These are phyloP conservation scores for Sphaceloma murrayae DNA, from an alignment of 2,329 filamentous ascomycete species.

Conservation along the genomic window DNA sequence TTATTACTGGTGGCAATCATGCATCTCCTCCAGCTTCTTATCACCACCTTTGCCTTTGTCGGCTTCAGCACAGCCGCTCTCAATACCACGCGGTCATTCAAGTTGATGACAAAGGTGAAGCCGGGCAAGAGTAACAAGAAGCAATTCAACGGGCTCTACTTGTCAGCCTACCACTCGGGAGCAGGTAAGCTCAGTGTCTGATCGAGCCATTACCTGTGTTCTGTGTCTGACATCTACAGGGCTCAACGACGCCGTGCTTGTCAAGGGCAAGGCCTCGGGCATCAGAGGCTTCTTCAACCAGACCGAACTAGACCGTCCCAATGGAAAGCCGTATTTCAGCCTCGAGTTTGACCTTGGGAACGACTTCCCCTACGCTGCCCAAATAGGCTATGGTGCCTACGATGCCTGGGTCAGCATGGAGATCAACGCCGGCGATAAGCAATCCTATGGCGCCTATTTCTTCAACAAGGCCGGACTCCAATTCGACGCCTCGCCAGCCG, in stretches of 20 bases:
- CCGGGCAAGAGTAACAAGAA: slow-evolving; percentile 20
- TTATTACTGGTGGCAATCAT: neutral
- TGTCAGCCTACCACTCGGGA: slow-evolving; percentile 21
- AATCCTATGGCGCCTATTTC: slow-evolving; percentile 21
- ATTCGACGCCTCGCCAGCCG: slow-evolving; percentile 21
- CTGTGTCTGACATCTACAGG: slow-evolving; percentile 19
- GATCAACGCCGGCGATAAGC: slow-evolving; percentile 24
- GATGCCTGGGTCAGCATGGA: slow-evolving; percentile 29
- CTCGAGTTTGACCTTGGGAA: slow-evolving; percentile 28
- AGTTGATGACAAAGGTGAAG: slow-evolving; percentile 25
- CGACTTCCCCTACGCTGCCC: slow-evolving; percentile 22
- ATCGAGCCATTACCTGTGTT: neutral
- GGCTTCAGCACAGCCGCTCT: slow-evolving; percentile 20
- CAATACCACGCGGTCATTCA: slow-evolving; percentile 25
- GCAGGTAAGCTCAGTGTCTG: slow-evolving; percentile 9
- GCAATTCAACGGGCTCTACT: slow-evolving; percentile 25
- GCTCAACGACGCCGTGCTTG: slow-evolving; percentile 25
- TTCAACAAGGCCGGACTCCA: slow-evolving; percentile 30
- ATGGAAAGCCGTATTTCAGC: slow-evolving; percentile 21
- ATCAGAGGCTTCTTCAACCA: slow-evolving; percentile 24
- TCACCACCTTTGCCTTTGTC: slow-evolving; percentile 19
- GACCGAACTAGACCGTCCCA: slow-evolving; percentile 22
- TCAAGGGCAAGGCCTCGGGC: slow-evolving; percentile 17
- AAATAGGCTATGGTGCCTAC: slow-evolving; percentile 21
- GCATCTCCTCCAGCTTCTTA: slow-evolving; percentile 7